Conservation (phyloP, 495 filamentous ascomycete genomes). For the Aspergillus funiculosus region DNA sequence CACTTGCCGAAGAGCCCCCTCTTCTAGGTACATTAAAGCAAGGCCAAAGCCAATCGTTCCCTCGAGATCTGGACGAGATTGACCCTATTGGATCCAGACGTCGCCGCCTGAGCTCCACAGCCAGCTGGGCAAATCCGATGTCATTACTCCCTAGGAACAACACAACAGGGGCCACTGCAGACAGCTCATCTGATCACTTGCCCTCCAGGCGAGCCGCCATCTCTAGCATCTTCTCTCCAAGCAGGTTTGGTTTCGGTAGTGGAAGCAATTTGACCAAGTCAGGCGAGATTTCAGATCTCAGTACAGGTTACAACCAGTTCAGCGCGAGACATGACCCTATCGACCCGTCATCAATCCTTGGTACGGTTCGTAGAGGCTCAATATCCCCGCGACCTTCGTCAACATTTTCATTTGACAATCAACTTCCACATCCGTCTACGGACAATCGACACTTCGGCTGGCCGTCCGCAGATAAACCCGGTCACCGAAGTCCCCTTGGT, state of each 20-base stretch:
- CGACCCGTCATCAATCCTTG: slow-evolving; percentile 48
- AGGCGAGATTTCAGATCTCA: slow-evolving; percentile 40
- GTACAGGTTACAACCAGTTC: slow-evolving; percentile 56
- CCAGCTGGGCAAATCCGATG: slow-evolving; percentile 56
- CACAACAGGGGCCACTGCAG: slow-evolving; percentile 34
- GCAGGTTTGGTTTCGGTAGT: slow-evolving; percentile 38
- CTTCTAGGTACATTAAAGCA: slow-evolving; percentile 67
- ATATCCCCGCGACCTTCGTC: slow-evolving; percentile 72
- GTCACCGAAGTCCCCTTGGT: slow-evolving; percentile 51
- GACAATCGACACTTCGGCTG: slow-evolving; percentile 67
- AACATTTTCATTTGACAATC: slow-evolving; percentile 67
- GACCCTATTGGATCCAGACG: slow-evolving; percentile 63
- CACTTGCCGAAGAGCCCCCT: slow-evolving; percentile 60
- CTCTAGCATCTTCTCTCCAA: slow-evolving; percentile 42
- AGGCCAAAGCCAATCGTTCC: slow-evolving; percentile 78
- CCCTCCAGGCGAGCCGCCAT: slow-evolving; percentile 41
- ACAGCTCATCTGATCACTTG: slow-evolving; percentile 42
- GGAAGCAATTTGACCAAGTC: slow-evolving; percentile 38
- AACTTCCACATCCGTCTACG: slow-evolving; percentile 70
- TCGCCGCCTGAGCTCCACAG: slow-evolving; percentile 57
- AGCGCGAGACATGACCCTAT: slow-evolving; percentile 53
- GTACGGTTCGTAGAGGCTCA: slow-evolving; percentile 53
- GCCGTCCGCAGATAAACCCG: slow-evolving; percentile 48
- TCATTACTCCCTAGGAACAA: slow-evolving; percentile 48
- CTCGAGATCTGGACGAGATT: slow-evolving; percentile 59